Conservation (phyloP, 2,329 filamentous ascomycete genomes). For the Penicillium sp. region DNA sequence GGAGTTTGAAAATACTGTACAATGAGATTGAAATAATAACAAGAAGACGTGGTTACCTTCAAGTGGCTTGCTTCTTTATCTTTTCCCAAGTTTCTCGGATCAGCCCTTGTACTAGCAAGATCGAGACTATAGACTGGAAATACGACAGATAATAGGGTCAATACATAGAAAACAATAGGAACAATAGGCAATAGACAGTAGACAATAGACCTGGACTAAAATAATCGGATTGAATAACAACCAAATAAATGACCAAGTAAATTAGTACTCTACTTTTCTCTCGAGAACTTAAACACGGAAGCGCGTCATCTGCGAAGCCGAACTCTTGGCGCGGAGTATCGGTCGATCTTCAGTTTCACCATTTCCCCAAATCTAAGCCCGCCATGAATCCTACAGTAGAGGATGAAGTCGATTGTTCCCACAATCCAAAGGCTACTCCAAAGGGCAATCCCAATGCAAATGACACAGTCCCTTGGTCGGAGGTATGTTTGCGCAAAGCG, state of each 20-base stretch:
- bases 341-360: slow-evolving; percentile 18
- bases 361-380: background rate
- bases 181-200: background rate
- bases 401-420: background rate
- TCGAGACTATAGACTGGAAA: background rate
- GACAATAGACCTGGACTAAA: too few species aligned
- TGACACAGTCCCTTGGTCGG: slow-evolving; percentile 16
- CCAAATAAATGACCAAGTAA: too few species aligned
- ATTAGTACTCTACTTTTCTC: background rate
- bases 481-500: slow-evolving; percentile 17
- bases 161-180: background rate
- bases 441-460: background rate
- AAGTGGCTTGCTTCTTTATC: background rate
- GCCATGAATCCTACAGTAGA: slow-evolving; percentile 7
- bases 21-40: slow-evolving; percentile 6
- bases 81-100: background rate
- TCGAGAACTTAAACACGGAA: background rate
- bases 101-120: background rate
- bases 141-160: background rate
- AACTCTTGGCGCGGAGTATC: slow-evolving; percentile 25
- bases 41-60: background rate
- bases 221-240: background rate
- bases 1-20: slow-evolving; percentile 1
- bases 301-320: slow-evolving; percentile 1
- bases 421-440: background rate